phyloP scores from a whole-genome alignment of 1,284 basidiomycete genomes.

The Athelia sp. region DNA sequence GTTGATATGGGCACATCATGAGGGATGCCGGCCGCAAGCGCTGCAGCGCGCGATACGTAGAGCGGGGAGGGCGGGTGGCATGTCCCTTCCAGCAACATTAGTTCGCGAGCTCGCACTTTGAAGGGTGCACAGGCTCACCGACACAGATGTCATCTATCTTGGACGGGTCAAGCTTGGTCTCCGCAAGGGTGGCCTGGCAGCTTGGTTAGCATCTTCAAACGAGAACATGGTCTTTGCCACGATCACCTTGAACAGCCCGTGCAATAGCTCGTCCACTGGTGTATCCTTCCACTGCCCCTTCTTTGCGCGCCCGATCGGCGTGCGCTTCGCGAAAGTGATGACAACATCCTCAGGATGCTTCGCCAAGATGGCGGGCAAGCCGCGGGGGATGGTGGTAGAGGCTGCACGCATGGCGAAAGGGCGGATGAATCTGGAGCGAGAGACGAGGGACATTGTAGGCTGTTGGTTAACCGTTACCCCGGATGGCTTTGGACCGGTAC shows the following conservation, averaged over 20 bases:
- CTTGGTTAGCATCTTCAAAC: neutral
- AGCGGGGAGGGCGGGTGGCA: slow-evolving; percentile 82
- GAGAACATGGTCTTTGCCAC: neutral
- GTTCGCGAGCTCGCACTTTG: neutral
- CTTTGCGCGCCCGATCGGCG: slow-evolving; percentile 70
- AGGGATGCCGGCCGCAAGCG: slow-evolving; percentile 79
- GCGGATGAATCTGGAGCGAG: neutral
- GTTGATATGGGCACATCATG: slow-evolving; percentile 70
- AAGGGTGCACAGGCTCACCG: slow-evolving; percentile 38
- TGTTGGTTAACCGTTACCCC: too few species aligned
- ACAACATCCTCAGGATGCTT: slow-evolving; percentile 80
- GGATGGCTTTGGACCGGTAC: too few species aligned
- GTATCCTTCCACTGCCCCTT: slow-evolving; percentile 80
- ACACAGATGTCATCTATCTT: slow-evolving; percentile 81
- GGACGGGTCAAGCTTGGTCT: slow-evolving; percentile 44
- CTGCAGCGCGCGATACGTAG: slow-evolving; percentile 75
- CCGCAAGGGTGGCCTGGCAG: slow-evolving; percentile 40
- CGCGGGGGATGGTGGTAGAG: slow-evolving; percentile 40
- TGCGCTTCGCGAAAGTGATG: slow-evolving; percentile 80
- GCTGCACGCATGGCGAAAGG: slow-evolving; percentile 30
- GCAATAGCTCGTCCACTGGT: slow-evolving; percentile 69
- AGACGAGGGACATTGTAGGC: neutral
- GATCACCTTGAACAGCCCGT: slow-evolving; percentile 60
- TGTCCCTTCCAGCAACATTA: slow-evolving; percentile 46
- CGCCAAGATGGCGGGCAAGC: slow-evolving; percentile 45